Evolutionary conservation across 75 land plant species (phyloP).

Genomic region (Pinus albicaulis): DNA sequence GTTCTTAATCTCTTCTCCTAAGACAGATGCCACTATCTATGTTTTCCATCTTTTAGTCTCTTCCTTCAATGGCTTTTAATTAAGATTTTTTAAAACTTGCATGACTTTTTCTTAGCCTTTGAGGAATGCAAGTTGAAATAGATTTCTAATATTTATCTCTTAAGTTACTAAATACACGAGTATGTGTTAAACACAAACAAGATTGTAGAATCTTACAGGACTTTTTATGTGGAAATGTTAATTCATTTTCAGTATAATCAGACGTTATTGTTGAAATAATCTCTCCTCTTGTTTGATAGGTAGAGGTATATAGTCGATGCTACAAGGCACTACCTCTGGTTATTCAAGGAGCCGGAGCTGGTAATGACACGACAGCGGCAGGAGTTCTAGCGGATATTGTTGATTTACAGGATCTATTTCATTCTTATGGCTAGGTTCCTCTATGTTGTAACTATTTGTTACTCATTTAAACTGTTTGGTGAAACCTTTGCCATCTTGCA

Average conservation of each 20-base stretch:
- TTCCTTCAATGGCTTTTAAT: neutral
- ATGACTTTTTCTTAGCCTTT: neutral
- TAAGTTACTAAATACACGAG: too few species aligned
- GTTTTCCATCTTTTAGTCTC: too few species aligned
- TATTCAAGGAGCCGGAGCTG: slow-evolving; percentile 91
- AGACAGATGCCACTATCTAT: too few species aligned
- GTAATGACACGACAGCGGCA: slow-evolving; percentile 86
- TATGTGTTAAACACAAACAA: neutral
- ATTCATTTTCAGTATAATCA: neutral
- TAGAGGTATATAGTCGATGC: slow-evolving; percentile 81
- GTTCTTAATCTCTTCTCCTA: too few species aligned
- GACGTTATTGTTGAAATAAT: neutral
- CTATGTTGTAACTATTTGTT: neutral
- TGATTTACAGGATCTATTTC: slow-evolving; percentile 75
- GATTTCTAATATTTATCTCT: neutral
- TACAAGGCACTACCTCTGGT: slow-evolving; percentile 65
- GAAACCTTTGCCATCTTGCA: neutral
- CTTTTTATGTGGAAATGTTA: neutral
- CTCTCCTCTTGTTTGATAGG: slow-evolving; percentile 28
- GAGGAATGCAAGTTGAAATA: neutral
- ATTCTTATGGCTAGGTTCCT: neutral
- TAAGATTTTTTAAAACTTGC: neutral
- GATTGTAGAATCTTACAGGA: neutral
- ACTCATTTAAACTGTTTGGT: neutral
- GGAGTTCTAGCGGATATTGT: slow-evolving; percentile 90